Evolutionary conservation across 768 basidiomycete genomes (phyloP), one percentile per base, ranked within the genome.

Genomic region (Psilocybe cyanescens): DNA sequence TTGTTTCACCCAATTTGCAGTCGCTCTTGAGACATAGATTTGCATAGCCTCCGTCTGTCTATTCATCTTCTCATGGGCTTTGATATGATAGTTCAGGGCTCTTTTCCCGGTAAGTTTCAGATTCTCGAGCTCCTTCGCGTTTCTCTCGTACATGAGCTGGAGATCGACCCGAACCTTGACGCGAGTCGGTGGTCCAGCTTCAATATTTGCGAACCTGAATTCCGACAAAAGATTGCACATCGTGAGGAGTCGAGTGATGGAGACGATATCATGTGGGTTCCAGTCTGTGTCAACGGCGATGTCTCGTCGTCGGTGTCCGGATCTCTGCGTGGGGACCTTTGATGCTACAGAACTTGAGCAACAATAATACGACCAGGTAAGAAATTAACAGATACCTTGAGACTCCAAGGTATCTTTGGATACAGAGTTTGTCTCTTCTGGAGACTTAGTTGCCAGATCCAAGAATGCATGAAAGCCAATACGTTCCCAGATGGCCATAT

Each of bases 111-210:
- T 46, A 3, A 61, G 53, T 5, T 35, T 31, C 8, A 61, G 19
- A 33, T 24, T 46, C 48, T 61, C 60, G 8, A 61, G 54, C 31
- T 61, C 60, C 37, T 37, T 28, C 2, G 14, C 60, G 33, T 45
- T 50, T 11, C 41, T 33, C 46, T 16, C 54, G 46, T 55, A 61
- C 53, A 56, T 39, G 1, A 37, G n/a, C 30, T 31, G 60, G 35
- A 61, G 60, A 16, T 61, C 60, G 16, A 56, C 45, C 16, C 60
- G 60, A 16, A 61, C 54, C 14, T 8, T 50, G n/a, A 61, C 29
- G 4, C 53, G 52, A 46, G 31, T 29, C n/a, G 60, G 44, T n/a
- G 45, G 54, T 24, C 60, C 58, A 2, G 28, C 12, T 59, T 59
- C 37, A 9, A 59, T 51, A 7, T 9, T 59, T 5, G 58, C 58